Evolutionary conservation across 176 grass and related monocot species (phyloP).

Genomic region (Musa itinerans): DNA sequence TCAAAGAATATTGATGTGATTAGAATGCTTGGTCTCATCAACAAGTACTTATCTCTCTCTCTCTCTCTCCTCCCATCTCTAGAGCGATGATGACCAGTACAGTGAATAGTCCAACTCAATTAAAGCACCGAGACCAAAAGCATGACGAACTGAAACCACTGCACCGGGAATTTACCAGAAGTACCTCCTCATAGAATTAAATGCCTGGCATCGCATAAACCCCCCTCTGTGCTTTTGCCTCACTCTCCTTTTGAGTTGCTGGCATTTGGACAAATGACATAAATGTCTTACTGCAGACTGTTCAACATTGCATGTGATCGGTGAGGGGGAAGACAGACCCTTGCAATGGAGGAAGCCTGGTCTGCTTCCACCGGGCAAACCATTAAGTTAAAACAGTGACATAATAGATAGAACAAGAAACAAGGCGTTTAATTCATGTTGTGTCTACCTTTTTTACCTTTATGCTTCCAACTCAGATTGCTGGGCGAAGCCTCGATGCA

Average conservation of each 20-base stretch:
- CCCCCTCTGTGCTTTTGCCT: not conserved
- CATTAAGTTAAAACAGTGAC: too few species aligned
- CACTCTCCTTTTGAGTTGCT: not conserved
- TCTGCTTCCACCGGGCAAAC: too few species aligned
- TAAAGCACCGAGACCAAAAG: not conserved
- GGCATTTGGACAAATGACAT: not conserved
- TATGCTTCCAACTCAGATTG: too few species aligned
- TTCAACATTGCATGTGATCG: conserved; percentile 2
- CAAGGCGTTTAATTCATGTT: too few species aligned
- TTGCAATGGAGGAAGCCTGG: too few species aligned
- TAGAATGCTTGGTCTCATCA: too few species aligned
- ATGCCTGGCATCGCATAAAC: not conserved
- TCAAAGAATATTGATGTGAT: too few species aligned
- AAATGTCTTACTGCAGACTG: conserved; percentile 2
- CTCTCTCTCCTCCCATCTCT: not conserved
- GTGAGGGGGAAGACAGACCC: not conserved
- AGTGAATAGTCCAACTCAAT: conserved; percentile 10
- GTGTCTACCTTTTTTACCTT: too few species aligned
- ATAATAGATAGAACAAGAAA: too few species aligned
- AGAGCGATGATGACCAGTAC: not conserved
- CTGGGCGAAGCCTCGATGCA: too few species aligned
- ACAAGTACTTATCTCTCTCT: not conserved
- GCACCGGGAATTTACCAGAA: not conserved
- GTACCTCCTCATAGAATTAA: not conserved
- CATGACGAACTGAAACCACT: not conserved